phyloP scores from a whole-genome alignment of 2,329 filamentous ascomycete genomes.

The Ophiostoma sp. region DNA sequence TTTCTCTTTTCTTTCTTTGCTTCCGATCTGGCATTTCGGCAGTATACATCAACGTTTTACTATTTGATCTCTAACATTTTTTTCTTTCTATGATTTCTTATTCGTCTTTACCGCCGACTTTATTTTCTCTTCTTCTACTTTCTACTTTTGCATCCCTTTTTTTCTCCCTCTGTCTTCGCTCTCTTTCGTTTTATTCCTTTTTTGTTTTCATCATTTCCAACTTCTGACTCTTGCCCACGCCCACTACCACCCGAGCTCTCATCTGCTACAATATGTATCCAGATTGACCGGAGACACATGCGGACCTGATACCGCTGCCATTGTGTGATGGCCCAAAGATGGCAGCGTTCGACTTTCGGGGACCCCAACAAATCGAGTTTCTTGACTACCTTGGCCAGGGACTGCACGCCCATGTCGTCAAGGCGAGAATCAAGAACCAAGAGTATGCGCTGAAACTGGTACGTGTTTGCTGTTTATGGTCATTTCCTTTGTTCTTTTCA shows the following conservation, averaged over 20 bases:
- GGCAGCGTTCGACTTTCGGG: neutral
- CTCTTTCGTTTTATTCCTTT: neutral
- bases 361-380: slow-evolving; percentile 32
- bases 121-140: neutral
- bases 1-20: neutral
- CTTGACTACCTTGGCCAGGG: slow-evolving; percentile 31
- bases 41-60: neutral
- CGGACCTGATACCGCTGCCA: neutral
- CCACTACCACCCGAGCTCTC: neutral
- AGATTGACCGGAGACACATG: neutral
- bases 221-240: neutral
- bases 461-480: neutral
- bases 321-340: slow-evolving; percentile 10
- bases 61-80: neutral
- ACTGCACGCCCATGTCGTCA: slow-evolving; percentile 30
- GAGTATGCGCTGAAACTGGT: slow-evolving; percentile 1
- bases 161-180: neutral
- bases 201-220: neutral
- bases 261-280: neutral
- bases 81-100: neutral
- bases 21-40: too few relatives aligned
- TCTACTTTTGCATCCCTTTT: neutral
- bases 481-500: neutral
- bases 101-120: neutral
- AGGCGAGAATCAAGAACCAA: slow-evolving; percentile 28